Percentiles rank a stretch among this genome's conserved stretches.
Evolutionary conservation across 2,329 filamentous ascomycete species (phyloP).

Genomic region (Exophiala sp.): DNA sequence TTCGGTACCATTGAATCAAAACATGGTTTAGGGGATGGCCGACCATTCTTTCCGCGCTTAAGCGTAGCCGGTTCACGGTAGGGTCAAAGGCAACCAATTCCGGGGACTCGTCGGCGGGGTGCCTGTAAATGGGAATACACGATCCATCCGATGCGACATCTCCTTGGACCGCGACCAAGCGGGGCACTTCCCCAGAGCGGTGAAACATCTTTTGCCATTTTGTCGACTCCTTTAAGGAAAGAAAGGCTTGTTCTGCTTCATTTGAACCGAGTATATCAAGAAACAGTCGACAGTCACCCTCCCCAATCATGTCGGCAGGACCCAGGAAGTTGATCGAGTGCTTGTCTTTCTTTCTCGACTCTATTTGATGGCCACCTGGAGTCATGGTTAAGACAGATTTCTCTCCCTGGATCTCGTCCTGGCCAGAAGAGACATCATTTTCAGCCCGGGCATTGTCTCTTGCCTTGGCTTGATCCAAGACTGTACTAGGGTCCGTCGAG

Average conservation of each 20-base stretch:
- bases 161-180: constrained; percentile 85
- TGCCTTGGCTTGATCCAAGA: neutral
- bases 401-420: neutral
- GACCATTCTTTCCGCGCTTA: constrained; percentile 62
- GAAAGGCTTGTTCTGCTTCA: constrained; percentile 53
- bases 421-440: constrained; percentile 1
- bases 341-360: constrained; percentile 18
- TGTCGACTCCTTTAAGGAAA: constrained; percentile 52
- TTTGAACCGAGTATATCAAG: constrained; percentile 59
- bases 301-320: constrained; percentile 58
- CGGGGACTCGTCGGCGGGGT: constrained; percentile 83
- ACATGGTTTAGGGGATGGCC: constrained; percentile 85
- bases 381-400: neutral
- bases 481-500: neutral
- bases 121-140: constrained; percentile 82
- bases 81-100: constrained; percentile 69
- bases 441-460: neutral
- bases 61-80: constrained; percentile 62
- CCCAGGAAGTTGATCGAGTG: constrained; percentile 13
- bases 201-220: constrained; percentile 90
- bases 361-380: neutral
- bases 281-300: constrained; percentile 73
- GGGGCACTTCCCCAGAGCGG: constrained; percentile 81
- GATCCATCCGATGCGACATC: constrained; percentile 58
- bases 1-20: constrained; percentile 88